A percentile compares a stretch with the other conserved stretches of the same genome.
Conservation (phyloP, 345 rosid genomes). For the Citrus sp. region DNA sequence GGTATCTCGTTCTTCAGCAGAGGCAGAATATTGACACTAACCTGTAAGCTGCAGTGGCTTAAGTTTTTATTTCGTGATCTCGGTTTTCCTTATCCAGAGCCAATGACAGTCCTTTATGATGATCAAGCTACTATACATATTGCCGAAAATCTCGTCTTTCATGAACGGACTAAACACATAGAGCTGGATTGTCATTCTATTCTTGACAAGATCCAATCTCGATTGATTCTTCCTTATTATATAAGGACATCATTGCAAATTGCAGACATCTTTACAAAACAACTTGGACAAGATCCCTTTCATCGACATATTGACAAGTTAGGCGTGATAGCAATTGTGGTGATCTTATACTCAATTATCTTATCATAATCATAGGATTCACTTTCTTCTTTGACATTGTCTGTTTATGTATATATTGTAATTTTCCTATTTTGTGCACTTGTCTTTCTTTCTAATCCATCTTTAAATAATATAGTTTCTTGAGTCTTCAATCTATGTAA, state of each 20-base stretch:
- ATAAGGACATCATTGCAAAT: background rate
- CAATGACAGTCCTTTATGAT: background rate
- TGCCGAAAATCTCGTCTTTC: background rate
- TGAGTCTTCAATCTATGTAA: no score
- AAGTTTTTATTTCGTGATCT: background rate
- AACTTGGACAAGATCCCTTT: background rate
- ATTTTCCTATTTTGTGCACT: no score
- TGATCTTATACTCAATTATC: no score
- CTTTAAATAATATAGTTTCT: no score
- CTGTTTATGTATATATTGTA: no score
- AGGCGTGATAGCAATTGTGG: background rate
- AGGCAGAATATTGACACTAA: background rate
- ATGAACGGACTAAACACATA: background rate
- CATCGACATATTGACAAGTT: background rate
- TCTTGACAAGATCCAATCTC: background rate
- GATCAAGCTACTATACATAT: background rate
- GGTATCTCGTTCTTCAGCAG: background rate
- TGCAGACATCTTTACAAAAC: background rate
- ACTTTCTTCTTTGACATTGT: no score
- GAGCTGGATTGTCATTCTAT: background rate
- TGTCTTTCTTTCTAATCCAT: no score
- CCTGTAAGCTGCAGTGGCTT: background rate
- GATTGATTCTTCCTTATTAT: no score
- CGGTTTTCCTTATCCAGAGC: background rate
- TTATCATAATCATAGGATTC: no score